Conservation (phyloP, 371 early-diverging fungal genomes). For the Apophysomyces sp. region DNA sequence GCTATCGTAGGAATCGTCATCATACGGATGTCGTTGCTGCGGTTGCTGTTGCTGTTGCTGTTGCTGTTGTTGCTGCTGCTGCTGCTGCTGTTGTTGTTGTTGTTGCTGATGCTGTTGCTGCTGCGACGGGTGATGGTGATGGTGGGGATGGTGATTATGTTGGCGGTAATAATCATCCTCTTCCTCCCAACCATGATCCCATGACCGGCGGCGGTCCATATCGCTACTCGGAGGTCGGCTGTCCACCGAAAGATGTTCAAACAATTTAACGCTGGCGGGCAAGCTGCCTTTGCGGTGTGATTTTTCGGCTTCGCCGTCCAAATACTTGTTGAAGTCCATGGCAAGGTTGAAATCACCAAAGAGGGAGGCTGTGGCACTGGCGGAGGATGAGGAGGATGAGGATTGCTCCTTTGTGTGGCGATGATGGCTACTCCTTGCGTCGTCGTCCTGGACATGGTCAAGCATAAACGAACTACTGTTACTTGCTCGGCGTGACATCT, state of each 20-base stretch:
- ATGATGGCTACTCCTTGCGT: background rate
- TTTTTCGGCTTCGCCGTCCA: slow-evolving; percentile 17
- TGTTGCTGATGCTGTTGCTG: background rate
- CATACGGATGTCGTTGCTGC: slow-evolving; percentile 23
- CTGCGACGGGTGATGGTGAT: background rate
- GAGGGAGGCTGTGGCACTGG: slow-evolving; percentile 22
- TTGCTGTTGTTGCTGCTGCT: background rate
- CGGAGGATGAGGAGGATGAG: slow-evolving; percentile 9
- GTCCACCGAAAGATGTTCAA: slow-evolving; percentile 14
- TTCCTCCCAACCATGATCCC: slow-evolving; percentile 9
- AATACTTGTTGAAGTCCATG: slow-evolving; percentile 37
- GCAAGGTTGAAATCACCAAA: slow-evolving; percentile 46
- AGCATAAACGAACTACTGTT: background rate
- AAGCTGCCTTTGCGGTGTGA: slow-evolving; percentile 30
- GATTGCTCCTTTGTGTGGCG: slow-evolving; percentile 11
- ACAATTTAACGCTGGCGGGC: slow-evolving; percentile 16
- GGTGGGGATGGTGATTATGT: background rate
- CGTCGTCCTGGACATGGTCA: background rate
- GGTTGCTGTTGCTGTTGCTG: background rate
- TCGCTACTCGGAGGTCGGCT: slow-evolving; percentile 9
- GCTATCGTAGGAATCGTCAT: slow-evolving; percentile 20
- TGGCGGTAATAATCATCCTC: background rate
- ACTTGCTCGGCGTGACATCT: background rate
- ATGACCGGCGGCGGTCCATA: slow-evolving; percentile 11
- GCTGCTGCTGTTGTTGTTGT: slow-evolving; percentile 9